phyloP scores from a whole-genome alignment of 2,329 filamentous ascomycete genomes.

The Ceratocystis colombiana region DNA sequence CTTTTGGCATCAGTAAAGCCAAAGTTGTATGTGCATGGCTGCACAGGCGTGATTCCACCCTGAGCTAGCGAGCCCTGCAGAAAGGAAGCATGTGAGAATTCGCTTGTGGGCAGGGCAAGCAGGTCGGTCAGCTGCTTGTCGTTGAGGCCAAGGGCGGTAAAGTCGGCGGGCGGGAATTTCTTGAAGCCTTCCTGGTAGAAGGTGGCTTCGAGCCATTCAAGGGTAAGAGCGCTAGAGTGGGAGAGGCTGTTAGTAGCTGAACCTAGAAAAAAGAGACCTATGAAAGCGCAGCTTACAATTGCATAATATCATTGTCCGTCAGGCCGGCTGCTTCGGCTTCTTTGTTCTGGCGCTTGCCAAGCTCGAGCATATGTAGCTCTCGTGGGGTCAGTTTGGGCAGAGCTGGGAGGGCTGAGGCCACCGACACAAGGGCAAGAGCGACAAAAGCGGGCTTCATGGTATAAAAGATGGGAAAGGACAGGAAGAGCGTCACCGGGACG shows the following conservation, averaged over 20 bases:
- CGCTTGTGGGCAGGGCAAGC: slow-evolving; percentile 51
- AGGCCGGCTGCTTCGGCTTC: slow-evolving; percentile 40
- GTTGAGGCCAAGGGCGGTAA: slow-evolving; percentile 41
- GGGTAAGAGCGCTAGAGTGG: slow-evolving; percentile 48
- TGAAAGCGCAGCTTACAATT: slow-evolving; percentile 42
- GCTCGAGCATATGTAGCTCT: slow-evolving; percentile 40
- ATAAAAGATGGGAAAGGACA: slow-evolving; percentile 21
- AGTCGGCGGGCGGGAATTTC: slow-evolving; percentile 55
- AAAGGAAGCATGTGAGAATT: slow-evolving; percentile 40
- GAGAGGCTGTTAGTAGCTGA: too few relatives aligned
- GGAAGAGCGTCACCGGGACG: slow-evolving; percentile 29
- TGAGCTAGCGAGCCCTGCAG: slow-evolving; percentile 49
- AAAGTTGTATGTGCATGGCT: slow-evolving; percentile 64
- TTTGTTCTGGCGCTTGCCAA: slow-evolving; percentile 43
- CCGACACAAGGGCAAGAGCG: slow-evolving; percentile 39
- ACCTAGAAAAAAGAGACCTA: neutral
- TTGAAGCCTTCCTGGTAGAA: slow-evolving; percentile 65
- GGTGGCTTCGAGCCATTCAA: slow-evolving; percentile 62
- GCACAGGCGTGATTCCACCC: slow-evolving; percentile 53
- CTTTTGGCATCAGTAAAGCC: slow-evolving; percentile 52
- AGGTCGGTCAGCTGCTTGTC: slow-evolving; percentile 39
- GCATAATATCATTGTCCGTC: slow-evolving; percentile 46
- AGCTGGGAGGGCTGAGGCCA: slow-evolving; percentile 41
- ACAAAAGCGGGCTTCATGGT: slow-evolving; percentile 37
- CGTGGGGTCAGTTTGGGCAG: slow-evolving; percentile 36